Base-by-base conservation (phyloP, 305 asterid species). In the Rubia balearica region DNA sequence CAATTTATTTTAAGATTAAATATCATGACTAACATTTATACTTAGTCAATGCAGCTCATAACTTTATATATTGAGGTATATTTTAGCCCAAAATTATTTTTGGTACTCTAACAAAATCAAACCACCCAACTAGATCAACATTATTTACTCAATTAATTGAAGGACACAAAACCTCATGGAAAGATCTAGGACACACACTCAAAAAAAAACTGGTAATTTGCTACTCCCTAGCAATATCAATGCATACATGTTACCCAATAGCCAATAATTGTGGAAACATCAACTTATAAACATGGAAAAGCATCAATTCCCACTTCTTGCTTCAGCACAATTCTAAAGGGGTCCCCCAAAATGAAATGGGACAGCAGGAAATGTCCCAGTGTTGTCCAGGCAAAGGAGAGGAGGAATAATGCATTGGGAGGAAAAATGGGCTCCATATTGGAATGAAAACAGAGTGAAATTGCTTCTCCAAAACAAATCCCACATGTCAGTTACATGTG, bases 401-500 rank as follows among this genome's bases (percentile, higher is more conserved):
- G 0, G 67, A 16, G 21, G 71, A 64, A 66, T 66, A 53, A 55
- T 69, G 65, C 65, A 69, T 36, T 53, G 9, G 7, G 10, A n/a
- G 68, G 68, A 4, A 17, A 13, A 64, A 64, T 12, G 59, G 76
- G 67, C 71, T 55, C 67, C 76, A 65, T 74, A 68, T 51, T 70
- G 72, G 79, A 61, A 74, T 48, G 76, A 59, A 41, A 68, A 48
- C 61, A 78, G 77, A 68, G 40, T 74, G 59, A 42, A 65, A 69
- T 74, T 81, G 83, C 82, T 71, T 77, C 45, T 66, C 73, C 70
- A 74, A 71, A 67, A 70, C 78, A 55, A 71, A 78, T 75, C 78
- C 76, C 81, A 64, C 80, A 76, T 79, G 84, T 75, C 75, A 75
- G 66, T 76, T 81, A 67, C 84, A 78, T 83, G 78, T 72, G 75